Evolutionary conservation across 495 filamentous ascomycete species (phyloP).

Genomic region (Tuber umbilicatum): DNA sequence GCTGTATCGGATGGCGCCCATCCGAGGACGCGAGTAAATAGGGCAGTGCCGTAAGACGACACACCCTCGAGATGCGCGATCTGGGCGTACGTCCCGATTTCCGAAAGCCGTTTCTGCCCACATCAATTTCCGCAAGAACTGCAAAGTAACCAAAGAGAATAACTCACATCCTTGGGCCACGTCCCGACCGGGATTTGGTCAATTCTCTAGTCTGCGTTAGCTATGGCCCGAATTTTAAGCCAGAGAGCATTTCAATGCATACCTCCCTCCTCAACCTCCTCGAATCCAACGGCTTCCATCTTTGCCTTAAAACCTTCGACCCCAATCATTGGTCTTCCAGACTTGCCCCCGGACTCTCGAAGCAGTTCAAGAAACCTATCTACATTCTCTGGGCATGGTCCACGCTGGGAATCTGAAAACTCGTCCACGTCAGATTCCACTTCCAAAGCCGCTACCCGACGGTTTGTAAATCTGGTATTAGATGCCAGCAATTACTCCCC

Average conservation of each 20-base stretch:
- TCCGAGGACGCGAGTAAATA: conserved; percentile 15
- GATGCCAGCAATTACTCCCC: neutral
- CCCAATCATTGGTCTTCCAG: neutral
- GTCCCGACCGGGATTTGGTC: conserved; percentile 11
- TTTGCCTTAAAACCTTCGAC: neutral
- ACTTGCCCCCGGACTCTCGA: neutral
- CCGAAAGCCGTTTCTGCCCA: neutral
- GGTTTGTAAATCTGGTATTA: neutral
- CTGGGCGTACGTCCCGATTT: conserved; percentile 1
- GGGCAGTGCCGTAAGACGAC: conserved; percentile 2
- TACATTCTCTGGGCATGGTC: neutral
- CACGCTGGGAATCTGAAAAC: neutral
- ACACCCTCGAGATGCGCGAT: neutral
- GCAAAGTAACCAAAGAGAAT: neutral
- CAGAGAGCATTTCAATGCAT: neutral
- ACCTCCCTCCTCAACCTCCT: neutral
- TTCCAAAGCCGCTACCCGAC: neutral
- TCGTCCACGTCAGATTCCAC: neutral
- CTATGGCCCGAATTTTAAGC: conserved; percentile 25
- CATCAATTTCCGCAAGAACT: neutral
- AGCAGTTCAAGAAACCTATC: neutral
- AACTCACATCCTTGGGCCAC: conserved; percentile 11
- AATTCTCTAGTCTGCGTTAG: conserved; percentile 29
- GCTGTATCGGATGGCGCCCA: conserved; percentile 3
- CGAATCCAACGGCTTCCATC: neutral